Evolutionary conservation across 106 monocot genomes (phyloP).

Genomic region (Allium sativum): DNA sequence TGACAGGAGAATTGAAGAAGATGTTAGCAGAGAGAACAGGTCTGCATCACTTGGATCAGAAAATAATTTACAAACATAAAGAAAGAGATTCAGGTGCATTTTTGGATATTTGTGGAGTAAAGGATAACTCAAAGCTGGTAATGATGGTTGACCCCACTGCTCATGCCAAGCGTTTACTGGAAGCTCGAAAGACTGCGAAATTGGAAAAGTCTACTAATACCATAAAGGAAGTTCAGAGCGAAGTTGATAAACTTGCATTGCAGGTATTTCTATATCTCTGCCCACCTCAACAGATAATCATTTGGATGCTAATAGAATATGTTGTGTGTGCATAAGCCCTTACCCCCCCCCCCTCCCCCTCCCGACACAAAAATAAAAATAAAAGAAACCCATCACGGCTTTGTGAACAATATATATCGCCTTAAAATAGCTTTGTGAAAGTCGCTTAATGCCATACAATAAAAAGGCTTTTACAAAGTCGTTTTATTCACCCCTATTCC

Average conservation of each 20-base stretch:
- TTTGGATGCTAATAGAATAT: too few relatives aligned
- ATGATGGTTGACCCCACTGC: slow-evolving; percentile 50
- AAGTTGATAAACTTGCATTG: slow-evolving; percentile 52
- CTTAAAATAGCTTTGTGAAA: too few relatives aligned
- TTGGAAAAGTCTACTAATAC: slow-evolving; percentile 43
- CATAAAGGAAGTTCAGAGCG: slow-evolving; percentile 24
- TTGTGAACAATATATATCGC: too few relatives aligned
- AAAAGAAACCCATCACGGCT: too few relatives aligned
- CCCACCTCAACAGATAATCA: too few relatives aligned
- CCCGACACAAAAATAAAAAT: too few relatives aligned
- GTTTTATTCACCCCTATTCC: too few relatives aligned
- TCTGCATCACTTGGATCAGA: slow-evolving; percentile 66
- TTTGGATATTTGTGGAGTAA: slow-evolving; percentile 65
- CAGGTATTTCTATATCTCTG: too few relatives aligned
- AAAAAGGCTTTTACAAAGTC: too few relatives aligned
- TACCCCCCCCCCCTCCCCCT: too few relatives aligned
- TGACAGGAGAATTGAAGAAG: slow-evolving; percentile 49
- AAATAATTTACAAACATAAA: slow-evolving; percentile 62
- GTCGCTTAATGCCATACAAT: too few relatives aligned
- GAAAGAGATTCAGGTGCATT: slow-evolving; percentile 54
- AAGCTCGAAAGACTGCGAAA: slow-evolving; percentile 39
- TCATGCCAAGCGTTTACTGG: slow-evolving; percentile 52
- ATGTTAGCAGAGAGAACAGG: slow-evolving; percentile 52
- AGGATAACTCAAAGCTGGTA: slow-evolving; percentile 66
- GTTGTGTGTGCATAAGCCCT: too few relatives aligned